Percentiles rank a stretch among this genome's conserved stretches.
These are phyloP conservation scores for Neurospora sp. DNA, from an alignment of 495 filamentous ascomycete species.

Conservation along the genomic window DNA sequence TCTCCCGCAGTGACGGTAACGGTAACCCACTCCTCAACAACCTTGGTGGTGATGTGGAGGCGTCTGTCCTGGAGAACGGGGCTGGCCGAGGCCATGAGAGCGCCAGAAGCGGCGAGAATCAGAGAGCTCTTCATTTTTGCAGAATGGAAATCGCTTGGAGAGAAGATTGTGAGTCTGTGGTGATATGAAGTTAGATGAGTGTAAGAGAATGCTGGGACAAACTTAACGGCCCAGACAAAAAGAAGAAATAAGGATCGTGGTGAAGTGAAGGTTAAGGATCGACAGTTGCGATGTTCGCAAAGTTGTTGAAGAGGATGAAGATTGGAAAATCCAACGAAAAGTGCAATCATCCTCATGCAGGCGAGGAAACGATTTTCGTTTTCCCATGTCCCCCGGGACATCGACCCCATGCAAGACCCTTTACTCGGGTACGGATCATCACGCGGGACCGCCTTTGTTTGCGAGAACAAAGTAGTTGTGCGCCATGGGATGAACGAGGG, in stretches of 20 bases:
- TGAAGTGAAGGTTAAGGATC: background rate
- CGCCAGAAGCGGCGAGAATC: constrained; percentile 51
- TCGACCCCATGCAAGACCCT: background rate
- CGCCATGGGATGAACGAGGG: background rate
- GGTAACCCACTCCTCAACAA: constrained; percentile 50
- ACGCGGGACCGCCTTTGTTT: background rate
- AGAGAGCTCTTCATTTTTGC: constrained; percentile 61
- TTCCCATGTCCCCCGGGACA: background rate
- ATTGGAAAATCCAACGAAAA: background rate
- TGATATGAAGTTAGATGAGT: constrained; percentile 11
- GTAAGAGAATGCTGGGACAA: background rate
- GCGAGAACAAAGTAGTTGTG: background rate
- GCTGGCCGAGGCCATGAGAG: constrained; percentile 48
- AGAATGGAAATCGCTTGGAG: background rate
- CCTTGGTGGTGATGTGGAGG: constrained; percentile 44
- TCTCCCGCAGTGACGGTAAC: constrained; percentile 46
- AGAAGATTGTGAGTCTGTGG: background rate
- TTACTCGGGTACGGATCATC: background rate
- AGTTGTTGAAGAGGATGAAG: background rate
- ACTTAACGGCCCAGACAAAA: background rate
- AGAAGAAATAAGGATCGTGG: background rate
- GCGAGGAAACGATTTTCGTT: background rate
- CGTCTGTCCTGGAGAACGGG: constrained; percentile 51
- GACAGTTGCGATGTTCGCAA: background rate
- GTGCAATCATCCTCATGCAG: background rate